Percentiles rank a stretch among this genome's conserved stretches.
Conservation (phyloP, 2,329 filamentous ascomycete genomes). For the Gyromitra esculenta region DNA sequence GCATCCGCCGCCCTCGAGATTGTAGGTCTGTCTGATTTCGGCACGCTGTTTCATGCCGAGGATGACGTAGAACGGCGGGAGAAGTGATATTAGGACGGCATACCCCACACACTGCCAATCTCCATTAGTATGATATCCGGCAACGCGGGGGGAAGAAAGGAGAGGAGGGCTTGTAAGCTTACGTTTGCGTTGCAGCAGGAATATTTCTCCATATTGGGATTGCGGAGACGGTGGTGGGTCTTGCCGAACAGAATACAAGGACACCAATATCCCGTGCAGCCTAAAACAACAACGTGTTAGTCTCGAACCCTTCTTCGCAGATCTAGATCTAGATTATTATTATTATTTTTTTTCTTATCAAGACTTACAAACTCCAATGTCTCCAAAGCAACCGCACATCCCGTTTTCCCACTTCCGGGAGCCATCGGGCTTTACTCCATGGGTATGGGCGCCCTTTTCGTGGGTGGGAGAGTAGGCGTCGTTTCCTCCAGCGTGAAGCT, state of each 20-base stretch:
- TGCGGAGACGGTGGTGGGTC: conserved; percentile 59
- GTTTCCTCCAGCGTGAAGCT: not conserved
- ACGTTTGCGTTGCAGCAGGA: conserved; percentile 59
- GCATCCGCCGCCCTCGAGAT: conserved; percentile 65
- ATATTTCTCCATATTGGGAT: conserved; percentile 59
- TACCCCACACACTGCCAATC: conserved; percentile 59
- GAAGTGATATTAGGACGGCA: conserved; percentile 56
- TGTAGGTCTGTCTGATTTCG: conserved; percentile 67
- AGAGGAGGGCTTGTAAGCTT: not conserved
- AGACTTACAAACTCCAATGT: conserved; percentile 53
- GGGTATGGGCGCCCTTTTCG: not conserved
- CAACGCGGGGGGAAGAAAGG: too few relatives aligned
- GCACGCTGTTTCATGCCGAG: conserved; percentile 67
- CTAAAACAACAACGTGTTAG: conserved; percentile 47
- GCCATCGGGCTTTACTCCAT: conserved; percentile 1
- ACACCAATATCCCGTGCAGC: conserved; percentile 59
- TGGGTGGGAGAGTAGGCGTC: not conserved
- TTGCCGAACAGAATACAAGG: conserved; percentile 61
- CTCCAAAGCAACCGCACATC: conserved; percentile 52
- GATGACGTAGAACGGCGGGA: conserved; percentile 60
- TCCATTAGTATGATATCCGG: not conserved
- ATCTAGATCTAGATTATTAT: not conserved
- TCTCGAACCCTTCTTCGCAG: not conserved
- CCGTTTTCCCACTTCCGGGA: conserved; percentile 51
- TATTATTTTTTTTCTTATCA: not conserved